Evolutionary conservation across 108 stramenopile species (phyloP).

Genomic region (Nannochloropsis gaditana): DNA sequence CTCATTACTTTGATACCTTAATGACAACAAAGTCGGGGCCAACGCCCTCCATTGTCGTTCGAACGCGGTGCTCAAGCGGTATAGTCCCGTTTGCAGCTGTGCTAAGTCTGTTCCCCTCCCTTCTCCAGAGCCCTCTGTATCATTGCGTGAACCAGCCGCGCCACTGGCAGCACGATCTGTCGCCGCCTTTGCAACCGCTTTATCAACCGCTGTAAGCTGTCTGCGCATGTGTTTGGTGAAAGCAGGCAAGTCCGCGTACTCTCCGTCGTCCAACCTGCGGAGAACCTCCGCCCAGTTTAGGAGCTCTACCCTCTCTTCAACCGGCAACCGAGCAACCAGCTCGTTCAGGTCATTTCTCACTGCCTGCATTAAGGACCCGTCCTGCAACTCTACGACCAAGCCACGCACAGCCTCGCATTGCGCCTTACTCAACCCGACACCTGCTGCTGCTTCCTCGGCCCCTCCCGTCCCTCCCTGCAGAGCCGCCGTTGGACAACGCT

Average conservation of each 20-base stretch:
- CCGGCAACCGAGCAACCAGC: not conserved
- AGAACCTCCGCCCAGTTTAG: not conserved
- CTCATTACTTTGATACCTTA: not conserved
- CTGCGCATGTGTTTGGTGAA: conserved; percentile 22
- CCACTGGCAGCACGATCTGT: not conserved
- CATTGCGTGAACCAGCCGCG: too few relatives aligned
- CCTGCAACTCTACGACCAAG: conserved; percentile 6
- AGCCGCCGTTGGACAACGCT: conserved; percentile 36
- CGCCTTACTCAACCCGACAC: not conserved
- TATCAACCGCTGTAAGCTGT: not conserved
- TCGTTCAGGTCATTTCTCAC: not conserved
- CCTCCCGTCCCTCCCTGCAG: not conserved
- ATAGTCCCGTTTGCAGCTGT: not conserved
- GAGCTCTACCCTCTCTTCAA: not conserved
- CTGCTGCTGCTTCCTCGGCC: not conserved
- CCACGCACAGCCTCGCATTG: not conserved
- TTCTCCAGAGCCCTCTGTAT: not conserved
- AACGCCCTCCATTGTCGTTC: not conserved
- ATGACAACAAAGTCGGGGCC: not conserved
- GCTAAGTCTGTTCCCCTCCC: not conserved
- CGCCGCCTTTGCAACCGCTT: not conserved
- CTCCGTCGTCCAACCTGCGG: not conserved
- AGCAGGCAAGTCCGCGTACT: not conserved
- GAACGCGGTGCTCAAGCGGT: not conserved
- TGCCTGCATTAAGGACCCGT: not conserved